Conservation (phyloP, 108 stramenopile genomes). For the Nannochloropsis salina region DNA sequence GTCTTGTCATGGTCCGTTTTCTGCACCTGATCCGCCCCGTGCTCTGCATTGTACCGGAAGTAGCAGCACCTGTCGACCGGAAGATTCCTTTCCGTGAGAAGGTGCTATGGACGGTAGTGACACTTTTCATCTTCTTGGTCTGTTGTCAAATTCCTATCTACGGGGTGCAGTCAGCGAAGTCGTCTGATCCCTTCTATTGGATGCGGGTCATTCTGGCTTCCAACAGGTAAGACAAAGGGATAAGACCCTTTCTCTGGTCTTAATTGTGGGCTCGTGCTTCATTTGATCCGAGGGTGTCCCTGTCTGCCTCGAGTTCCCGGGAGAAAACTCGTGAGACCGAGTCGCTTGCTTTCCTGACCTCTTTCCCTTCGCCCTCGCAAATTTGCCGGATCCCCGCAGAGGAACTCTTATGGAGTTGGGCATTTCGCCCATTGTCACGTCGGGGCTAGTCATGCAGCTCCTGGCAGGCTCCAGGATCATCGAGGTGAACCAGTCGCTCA, state of each 20-base stretch:
- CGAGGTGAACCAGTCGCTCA: conserved; percentile 94
- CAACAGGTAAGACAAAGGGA: conserved; percentile 61
- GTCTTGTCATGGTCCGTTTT: conserved; percentile 53
- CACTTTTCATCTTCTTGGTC: conserved; percentile 97
- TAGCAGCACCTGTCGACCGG: conserved; percentile 80
- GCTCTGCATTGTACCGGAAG: conserved; percentile 96
- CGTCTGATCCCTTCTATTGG: conserved; percentile 99
- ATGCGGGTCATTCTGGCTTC: conserved; percentile 99
- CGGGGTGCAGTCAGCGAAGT: conserved; percentile 91
- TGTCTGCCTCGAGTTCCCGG: too few species aligned
- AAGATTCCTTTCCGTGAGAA: conserved; percentile 99
- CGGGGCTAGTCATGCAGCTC: conserved; percentile 53
- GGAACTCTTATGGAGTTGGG: conserved; percentile 99
- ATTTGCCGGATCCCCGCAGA: conserved; percentile 11
- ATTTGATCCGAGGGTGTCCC: too few species aligned
- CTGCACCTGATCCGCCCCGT: conserved; percentile 95
- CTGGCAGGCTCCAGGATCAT: conserved; percentile 82
- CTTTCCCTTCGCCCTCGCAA: not conserved
- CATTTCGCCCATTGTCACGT: conserved; percentile 73
- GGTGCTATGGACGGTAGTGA: conserved; percentile 95
- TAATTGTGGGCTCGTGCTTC: too few species aligned
- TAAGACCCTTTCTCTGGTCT: too few species aligned
- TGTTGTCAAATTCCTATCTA: conserved; percentile 99
- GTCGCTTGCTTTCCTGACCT: not conserved
- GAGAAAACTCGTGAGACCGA: not conserved